Evolutionary conservation across 2,329 filamentous ascomycete genomes (phyloP).

Genomic region (Epichloe hybrida): DNA sequence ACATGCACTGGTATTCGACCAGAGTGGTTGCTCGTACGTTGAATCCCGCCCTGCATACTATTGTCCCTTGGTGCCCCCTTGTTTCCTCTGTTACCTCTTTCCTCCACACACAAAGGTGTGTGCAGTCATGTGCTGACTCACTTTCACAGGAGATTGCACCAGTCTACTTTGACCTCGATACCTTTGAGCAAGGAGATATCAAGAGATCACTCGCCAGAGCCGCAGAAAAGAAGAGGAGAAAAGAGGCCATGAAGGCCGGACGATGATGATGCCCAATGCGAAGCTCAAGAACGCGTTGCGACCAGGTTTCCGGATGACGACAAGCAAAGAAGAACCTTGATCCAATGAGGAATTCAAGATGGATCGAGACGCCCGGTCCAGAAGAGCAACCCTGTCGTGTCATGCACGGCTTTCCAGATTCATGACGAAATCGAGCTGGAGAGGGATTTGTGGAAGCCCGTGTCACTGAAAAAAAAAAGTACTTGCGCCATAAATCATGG

Average conservation of each 20-base stretch:
- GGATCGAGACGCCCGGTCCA: not conserved
- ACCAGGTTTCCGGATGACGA: not conserved
- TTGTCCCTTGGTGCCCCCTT: not conserved
- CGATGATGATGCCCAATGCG: conserved; percentile 16
- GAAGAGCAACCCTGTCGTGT: not conserved
- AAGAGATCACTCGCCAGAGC: conserved; percentile 51
- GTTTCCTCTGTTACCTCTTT: not conserved
- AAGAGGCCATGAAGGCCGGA: conserved; percentile 40
- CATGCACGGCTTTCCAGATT: not conserved
- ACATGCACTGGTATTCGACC: conserved; percentile 85
- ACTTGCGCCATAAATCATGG: too few relatives aligned
- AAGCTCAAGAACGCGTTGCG: not conserved
- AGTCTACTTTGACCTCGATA: conserved; percentile 74
- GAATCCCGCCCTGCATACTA: not conserved
- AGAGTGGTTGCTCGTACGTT: conserved; percentile 78
- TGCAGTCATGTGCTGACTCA: not conserved
- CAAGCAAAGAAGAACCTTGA: not conserved
- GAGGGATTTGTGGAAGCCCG: too few relatives aligned
- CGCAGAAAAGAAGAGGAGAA: conserved; percentile 46
- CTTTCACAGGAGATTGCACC: conserved; percentile 76
- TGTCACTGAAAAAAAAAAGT: too few relatives aligned
- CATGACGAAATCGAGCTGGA: not conserved
- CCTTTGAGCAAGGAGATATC: conserved; percentile 77
- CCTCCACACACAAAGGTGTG: not conserved
- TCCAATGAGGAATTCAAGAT: not conserved